phyloP scores from a whole-genome alignment of 2,329 filamentous ascomycete genomes.

The Ceratocystis lukuohia region DNA sequence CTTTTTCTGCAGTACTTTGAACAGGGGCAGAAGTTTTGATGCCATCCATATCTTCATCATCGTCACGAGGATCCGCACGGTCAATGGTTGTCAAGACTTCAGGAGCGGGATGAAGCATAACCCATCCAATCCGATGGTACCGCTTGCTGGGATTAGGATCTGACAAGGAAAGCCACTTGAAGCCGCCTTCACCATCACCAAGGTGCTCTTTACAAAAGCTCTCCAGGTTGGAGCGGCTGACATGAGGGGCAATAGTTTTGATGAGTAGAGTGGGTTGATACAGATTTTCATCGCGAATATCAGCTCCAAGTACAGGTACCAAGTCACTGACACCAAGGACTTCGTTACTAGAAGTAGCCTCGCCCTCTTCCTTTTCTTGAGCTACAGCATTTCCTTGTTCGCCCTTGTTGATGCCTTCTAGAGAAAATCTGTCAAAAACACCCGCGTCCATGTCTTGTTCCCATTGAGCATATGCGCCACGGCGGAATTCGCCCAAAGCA shows the following conservation, averaged over 20 bases:
- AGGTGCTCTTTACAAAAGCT: slow-evolving; percentile 89
- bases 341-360: slow-evolving; percentile 81
- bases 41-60: slow-evolving; percentile 33
- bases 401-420: slow-evolving; percentile 87
- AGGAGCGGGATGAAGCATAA: slow-evolving; percentile 74
- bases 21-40: slow-evolving; percentile 37
- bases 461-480: slow-evolving; percentile 72
- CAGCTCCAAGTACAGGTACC: slow-evolving; percentile 67
- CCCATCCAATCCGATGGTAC: slow-evolving; percentile 96
- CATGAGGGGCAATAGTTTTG: slow-evolving; percentile 94
- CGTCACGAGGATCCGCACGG: slow-evolving; percentile 59
- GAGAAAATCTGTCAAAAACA: slow-evolving; percentile 82
- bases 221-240: slow-evolving; percentile 85
- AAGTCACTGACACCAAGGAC: slow-evolving; percentile 86
- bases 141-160: slow-evolving; percentile 96
- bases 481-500: slow-evolving; percentile 68
- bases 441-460: slow-evolving; percentile 73
- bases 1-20: slow-evolving; percentile 61
- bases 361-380: slow-evolving; percentile 89
- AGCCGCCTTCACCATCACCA: slow-evolving; percentile 79
- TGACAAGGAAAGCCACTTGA: slow-evolving; percentile 89
- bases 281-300: slow-evolving; percentile 77
- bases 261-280: slow-evolving; percentile 87
- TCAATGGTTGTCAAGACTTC: slow-evolving; percentile 54
- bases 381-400: slow-evolving; percentile 77